Conservation (phyloP, 192 early-diverging fungal species). For the Lobosporangium transversale region DNA sequence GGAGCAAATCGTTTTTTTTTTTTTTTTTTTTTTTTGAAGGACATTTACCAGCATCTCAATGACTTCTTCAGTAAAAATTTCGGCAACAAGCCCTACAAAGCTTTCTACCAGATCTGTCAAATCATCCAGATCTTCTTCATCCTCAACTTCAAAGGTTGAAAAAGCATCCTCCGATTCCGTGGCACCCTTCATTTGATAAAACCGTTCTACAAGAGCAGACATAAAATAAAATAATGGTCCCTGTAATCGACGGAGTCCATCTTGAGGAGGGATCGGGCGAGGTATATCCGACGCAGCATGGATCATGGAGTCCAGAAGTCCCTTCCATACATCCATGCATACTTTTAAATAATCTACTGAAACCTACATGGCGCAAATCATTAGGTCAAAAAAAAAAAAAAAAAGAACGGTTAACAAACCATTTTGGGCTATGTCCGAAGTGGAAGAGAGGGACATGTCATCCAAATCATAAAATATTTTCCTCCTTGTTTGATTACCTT, state of each 20-base stretch:
- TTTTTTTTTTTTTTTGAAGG: background rate
- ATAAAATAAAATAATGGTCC: constrained; percentile 35
- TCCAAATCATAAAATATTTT: too few species aligned
- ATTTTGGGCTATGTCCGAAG: too few species aligned
- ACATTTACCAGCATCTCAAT: constrained; percentile 48
- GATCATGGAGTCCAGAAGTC: constrained; percentile 27
- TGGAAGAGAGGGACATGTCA: too few species aligned
- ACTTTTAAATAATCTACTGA: constrained; percentile 44
- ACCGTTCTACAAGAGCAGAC: constrained; percentile 41
- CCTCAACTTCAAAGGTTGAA: constrained; percentile 45
- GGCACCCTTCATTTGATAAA: constrained; percentile 52
- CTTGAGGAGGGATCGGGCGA: constrained; percentile 32
- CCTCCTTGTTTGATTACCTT: constrained; percentile 34
- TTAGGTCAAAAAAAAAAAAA: background rate
- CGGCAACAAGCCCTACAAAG: constrained; percentile 41
- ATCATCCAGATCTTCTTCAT: constrained; percentile 42
- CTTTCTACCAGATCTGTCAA: constrained; percentile 45
- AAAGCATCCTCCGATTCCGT: constrained; percentile 45
- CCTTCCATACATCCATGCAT: constrained; percentile 49
- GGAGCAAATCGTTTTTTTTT: background rate
- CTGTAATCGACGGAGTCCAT: constrained; percentile 36
- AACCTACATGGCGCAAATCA: constrained; percentile 5
- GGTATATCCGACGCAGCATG: constrained; percentile 18
- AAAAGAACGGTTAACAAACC: background rate
- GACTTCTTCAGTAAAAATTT: constrained; percentile 48